Percentiles rank a stretch among this genome's conserved stretches.
phyloP scores from a whole-genome alignment of 1,284 basidiomycete genomes.

The Ceratobasidium sp. region DNA sequence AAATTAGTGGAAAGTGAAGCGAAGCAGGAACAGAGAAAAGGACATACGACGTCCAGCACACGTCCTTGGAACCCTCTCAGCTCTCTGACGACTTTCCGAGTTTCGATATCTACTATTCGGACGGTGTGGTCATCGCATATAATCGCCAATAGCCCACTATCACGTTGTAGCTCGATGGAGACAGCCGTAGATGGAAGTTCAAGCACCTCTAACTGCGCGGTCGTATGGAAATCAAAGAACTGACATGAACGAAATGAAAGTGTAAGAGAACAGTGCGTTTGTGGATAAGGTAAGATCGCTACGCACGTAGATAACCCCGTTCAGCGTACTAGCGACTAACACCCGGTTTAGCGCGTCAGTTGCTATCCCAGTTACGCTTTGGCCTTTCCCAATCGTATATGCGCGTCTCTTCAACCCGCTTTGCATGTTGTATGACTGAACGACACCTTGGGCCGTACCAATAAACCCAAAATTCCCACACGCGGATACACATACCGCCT shows the following conservation, averaged over 20 bases:
- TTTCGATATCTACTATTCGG: constrained; percentile 93
- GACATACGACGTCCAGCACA: constrained; percentile 84
- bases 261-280: constrained; percentile 16
- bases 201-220: constrained; percentile 77
- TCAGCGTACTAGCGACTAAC: constrained; percentile 86
- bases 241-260: constrained; percentile 56
- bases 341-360: constrained; percentile 88
- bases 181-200: constrained; percentile 77
- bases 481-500: constrained; percentile 91
- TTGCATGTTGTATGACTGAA: constrained; percentile 96
- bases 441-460: constrained; percentile 81
- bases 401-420: constrained; percentile 88
- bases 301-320: constrained; percentile 89
- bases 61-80: constrained; percentile 83
- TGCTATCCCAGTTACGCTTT: constrained; percentile 84
- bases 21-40: too few relatives aligned
- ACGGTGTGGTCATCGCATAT: constrained; percentile 89
- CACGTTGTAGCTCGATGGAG: constrained; percentile 83
- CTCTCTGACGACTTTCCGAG: constrained; percentile 87
- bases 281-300: neutral
- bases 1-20: neutral
- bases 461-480: constrained; percentile 97
- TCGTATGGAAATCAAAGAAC: constrained; percentile 97
- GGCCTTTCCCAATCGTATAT: constrained; percentile 71
- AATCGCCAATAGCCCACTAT: constrained; percentile 87